Evolutionary conservation across 129 eudicot genomes (phyloP), one percentile per base, ranked within the genome.

Genomic region (Flaveria robusta): DNA sequence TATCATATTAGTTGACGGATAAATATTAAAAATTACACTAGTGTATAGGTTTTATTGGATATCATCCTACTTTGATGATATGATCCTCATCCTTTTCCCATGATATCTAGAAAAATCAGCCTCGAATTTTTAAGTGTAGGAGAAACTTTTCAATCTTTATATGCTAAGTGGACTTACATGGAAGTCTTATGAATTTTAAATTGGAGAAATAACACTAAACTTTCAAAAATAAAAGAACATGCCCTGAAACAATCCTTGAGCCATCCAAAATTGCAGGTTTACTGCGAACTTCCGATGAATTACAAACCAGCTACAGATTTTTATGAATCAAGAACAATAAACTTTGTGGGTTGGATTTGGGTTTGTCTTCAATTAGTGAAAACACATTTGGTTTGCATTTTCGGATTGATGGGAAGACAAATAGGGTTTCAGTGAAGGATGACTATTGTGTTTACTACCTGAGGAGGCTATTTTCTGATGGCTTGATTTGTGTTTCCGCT

Each of bases 141-240:
- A 18, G 26, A 9, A 55, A 55, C 9, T 55, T 18, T 55, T 8
- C 52, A 20, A 7, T 24, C 24, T 20, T 55, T 24, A 19, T 55
- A 0, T 55, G 5, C 39, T 34, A 52, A 20, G 2, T 19, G 27
- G 4, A 55, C 62, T 18, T 18, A 19, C 27, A 55, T 51, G 59
- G 24, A 52, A 16, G 19, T 49, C 7, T 49, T 49, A 50, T 50
- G 14, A 50, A 15, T 7, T 50, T 50, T 34, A 51, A 51, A 16
- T 5, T 51, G 58, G 22, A 51, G 23, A 51, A 51, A 51, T 16
- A 51, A n/a, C 10, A 20, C 23, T 51, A 7, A 51, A 51, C 23
- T 51, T 51, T 51, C 58, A 51, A 23, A 51, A 51, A 51, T 51
- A 51, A n/a, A 51, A 51, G 58, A 51, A 6, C 58, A 51, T 51